Percentiles rank a stretch among this genome's conserved stretches.
Conservation (phyloP, 2,329 filamentous ascomycete species). For the Hyphodiscus sp. region DNA sequence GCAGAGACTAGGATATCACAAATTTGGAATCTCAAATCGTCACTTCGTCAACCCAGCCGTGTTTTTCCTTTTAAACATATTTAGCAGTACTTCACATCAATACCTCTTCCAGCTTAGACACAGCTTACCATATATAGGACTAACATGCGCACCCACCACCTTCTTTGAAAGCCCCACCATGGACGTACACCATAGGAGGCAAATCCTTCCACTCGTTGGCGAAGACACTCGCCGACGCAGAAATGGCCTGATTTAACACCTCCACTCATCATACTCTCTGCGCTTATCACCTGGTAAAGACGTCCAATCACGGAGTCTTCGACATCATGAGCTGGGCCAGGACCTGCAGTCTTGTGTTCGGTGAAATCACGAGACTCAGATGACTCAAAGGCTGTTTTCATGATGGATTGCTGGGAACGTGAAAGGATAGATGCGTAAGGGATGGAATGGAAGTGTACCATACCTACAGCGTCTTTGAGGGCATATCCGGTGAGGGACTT, state of each 20-base stretch:
- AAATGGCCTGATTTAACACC: background rate
- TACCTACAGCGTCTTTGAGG: background rate
- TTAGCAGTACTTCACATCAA: too few species aligned
- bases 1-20: too few species aligned
- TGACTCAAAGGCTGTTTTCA: background rate
- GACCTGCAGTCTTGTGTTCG: slow-evolving; percentile 1
- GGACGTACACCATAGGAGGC: background rate
- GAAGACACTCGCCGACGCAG: background rate
- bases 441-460: slow-evolving; percentile 5
- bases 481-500: too few species aligned
- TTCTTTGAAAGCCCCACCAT: background rate
- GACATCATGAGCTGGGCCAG: background rate
- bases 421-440: slow-evolving; percentile 3
- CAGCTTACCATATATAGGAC: background rate
- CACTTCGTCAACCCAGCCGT: too few species aligned
- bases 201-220: background rate
- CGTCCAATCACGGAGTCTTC: background rate
- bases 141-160: background rate
- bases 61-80: too few species aligned
- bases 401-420: slow-evolving; percentile 3
- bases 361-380: slow-evolving; percentile 1
- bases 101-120: too few species aligned
- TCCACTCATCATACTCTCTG: background rate
- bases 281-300: background rate
- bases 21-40: too few species aligned